These are phyloP conservation scores for Boechera stricta DNA, from an alignment of 345 rosid genomes.

Conservation along the genomic window DNA sequence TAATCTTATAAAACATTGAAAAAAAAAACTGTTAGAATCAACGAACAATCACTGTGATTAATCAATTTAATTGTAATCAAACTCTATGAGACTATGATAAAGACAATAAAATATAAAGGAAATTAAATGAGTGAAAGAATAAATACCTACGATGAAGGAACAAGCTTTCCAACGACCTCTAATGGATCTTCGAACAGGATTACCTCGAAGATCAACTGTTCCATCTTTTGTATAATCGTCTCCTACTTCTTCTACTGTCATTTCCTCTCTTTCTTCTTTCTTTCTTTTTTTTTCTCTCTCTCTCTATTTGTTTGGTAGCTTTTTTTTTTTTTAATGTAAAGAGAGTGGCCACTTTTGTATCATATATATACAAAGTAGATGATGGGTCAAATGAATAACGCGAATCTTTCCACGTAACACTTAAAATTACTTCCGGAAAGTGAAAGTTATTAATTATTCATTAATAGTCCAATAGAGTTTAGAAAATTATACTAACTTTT, in stretches of 20 bases:
- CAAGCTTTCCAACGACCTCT: conserved; percentile 95
- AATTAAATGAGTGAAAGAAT: not conserved
- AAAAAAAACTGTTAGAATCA: not conserved
- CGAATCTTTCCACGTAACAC: conserved; percentile 24
- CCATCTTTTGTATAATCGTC: conserved; percentile 86
- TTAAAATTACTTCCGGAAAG: not conserved
- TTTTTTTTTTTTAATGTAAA: conserved; percentile 2
- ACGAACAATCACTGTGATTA: not conserved
- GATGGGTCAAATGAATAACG: conserved; percentile 3
- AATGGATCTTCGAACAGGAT: conserved; percentile 75
- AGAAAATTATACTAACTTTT: not conserved
- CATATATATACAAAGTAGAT: conserved; percentile 19
- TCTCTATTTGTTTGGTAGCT: not conserved
- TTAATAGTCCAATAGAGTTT: not conserved
- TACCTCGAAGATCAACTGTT: conserved; percentile 87
- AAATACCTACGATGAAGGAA: conserved; percentile 76
- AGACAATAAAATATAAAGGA: not conserved
- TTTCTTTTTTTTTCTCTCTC: not conserved
- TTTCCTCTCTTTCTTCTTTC: conserved; percentile 9
- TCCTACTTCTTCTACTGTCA: conserved; percentile 49
- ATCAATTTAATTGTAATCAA: not conserved
- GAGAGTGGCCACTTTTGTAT: conserved; percentile 16
- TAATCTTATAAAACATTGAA: not conserved
- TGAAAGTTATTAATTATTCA: not conserved
- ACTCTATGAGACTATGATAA: not conserved